Percentiles rank a stretch among this genome's conserved stretches.
These are phyloP conservation scores for Globisporangium okanoganense DNA, from an alignment of 352 stramenopile genomes.

Conservation along the genomic window DNA sequence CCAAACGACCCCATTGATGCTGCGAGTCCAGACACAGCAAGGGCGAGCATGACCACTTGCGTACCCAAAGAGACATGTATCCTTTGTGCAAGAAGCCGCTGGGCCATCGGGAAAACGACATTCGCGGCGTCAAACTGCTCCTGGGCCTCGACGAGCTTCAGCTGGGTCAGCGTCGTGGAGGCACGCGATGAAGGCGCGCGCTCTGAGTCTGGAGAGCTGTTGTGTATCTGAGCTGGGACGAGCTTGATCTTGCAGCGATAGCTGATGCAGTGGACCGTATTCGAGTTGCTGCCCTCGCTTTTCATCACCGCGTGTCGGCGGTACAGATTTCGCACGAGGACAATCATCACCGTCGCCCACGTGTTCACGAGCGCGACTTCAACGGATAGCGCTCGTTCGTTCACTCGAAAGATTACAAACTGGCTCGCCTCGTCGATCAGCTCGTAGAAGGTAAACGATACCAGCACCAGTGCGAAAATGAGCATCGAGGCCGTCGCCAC, in stretches of 20 bases:
- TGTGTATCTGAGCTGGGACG: background rate
- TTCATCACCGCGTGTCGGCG: background rate
- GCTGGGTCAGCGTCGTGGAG: background rate
- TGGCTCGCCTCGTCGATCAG: background rate
- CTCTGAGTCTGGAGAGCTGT: background rate
- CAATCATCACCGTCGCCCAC: background rate
- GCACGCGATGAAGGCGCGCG: background rate
- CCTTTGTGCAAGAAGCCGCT: background rate
- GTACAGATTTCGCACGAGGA: background rate
- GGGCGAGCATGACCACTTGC: background rate
- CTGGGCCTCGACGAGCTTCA: background rate
- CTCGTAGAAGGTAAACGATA: background rate
- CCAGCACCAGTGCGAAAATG: background rate
- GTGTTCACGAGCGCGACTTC: slow-evolving; percentile 1
- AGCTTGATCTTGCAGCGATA: slow-evolving; percentile 1
- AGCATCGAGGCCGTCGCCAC: background rate
- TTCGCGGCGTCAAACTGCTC: background rate
- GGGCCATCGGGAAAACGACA: background rate
- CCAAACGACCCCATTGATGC: background rate
- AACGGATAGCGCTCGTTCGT: background rate
- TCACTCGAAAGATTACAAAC: background rate
- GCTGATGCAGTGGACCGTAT: background rate
- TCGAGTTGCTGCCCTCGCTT: background rate
- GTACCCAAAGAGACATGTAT: background rate
- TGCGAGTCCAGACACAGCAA: background rate